These are phyloP conservation scores for Chlamydomonas applanata DNA, from an alignment of 139 green algal genomes.

Conservation along the genomic window DNA sequence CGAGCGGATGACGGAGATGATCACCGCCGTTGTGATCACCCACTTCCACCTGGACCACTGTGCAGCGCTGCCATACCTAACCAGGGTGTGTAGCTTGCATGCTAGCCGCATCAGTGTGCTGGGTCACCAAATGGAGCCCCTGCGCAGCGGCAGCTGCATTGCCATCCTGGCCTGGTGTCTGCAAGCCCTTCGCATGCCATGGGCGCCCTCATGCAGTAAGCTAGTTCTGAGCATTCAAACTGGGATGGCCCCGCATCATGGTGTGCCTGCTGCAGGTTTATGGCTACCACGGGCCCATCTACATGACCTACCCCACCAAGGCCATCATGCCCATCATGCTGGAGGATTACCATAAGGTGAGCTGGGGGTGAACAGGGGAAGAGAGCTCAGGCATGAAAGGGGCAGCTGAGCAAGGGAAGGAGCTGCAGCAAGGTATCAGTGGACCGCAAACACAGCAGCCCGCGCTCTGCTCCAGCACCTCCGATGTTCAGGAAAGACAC, in stretches of 20 bases:
- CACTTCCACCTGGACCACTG: conserved; percentile 42
- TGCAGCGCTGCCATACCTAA: conserved; percentile 66
- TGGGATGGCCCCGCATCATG: not conserved
- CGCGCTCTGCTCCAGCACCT: not conserved
- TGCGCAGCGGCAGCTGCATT: not conserved
- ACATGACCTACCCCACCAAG: conserved; percentile 73
- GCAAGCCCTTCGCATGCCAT: not conserved
- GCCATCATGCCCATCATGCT: conserved; percentile 72
- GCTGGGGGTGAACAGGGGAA: too few species aligned
- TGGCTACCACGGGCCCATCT: conserved; percentile 66
- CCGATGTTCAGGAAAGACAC: too few species aligned
- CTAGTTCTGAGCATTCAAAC: too few species aligned
- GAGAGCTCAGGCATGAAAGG: not conserved
- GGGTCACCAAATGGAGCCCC: not conserved
- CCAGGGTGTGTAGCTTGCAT: conserved; percentile 49
- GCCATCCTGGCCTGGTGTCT: not conserved
- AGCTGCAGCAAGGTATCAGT: not conserved
- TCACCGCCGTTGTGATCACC: conserved; percentile 63
- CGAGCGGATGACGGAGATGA: conserved; percentile 30
- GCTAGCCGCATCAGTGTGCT: not conserved
- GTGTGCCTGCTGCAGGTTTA: conserved; percentile 24
- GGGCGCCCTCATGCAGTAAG: too few species aligned
- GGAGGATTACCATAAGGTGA: conserved; percentile 67
- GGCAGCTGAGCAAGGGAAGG: not conserved
- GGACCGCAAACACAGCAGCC: not conserved